Evolutionary conservation across 2,329 filamentous ascomycete genomes (phyloP), one percentile per base, ranked within the genome.

Genomic region (Colletotrichum viniferum): DNA sequence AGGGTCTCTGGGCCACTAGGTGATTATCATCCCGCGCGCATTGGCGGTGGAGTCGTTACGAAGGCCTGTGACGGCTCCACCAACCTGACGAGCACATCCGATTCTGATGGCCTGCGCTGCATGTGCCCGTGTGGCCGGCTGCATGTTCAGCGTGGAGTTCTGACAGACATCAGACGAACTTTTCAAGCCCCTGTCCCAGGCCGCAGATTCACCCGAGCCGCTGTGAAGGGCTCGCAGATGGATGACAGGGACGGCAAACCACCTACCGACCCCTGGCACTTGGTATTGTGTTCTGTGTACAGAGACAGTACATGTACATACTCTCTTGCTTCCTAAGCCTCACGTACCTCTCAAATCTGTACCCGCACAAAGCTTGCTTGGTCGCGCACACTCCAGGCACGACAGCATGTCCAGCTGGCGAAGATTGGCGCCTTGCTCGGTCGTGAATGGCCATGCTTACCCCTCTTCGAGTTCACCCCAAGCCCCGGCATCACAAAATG

Each of bases 41-140:
- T 75, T 68, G 73, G 73, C 55, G 58, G 73, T 68, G 73, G 73
- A 48, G 71, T 74, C 36, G 74, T 74, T 69, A 74, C 74, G 74
- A 74, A 66, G 60, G 58, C 64, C 60, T 74, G 74, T 60, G 58
- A 55, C 66, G 65, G 71, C 71, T 68, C 71, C 74, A 74, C 74
- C 74, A 64, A 70, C 74, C 69, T 75, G 73, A 73, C 73, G 63
- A 73, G 60, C 69, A 70, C 73, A 73, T 75, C 73, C 72, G 69
- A 62, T 43, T 75, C 69, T 63, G 69, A 63, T 56, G 28, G 72
- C 26, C 30, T 68, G 69, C 43, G 62, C 34, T 26, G 69, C 32
- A 63, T 67, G 43, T 68, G 63, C 43, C 36, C 71, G 32, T 67
- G 43, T 68, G 63, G 56, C 36, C 71, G 32, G 58, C 71, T 61